A percentile compares a stretch with the other conserved stretches of the same genome.
phyloP scores from a whole-genome alignment of 2,329 filamentous ascomycete species.

The Rhynchosporium secalis region DNA sequence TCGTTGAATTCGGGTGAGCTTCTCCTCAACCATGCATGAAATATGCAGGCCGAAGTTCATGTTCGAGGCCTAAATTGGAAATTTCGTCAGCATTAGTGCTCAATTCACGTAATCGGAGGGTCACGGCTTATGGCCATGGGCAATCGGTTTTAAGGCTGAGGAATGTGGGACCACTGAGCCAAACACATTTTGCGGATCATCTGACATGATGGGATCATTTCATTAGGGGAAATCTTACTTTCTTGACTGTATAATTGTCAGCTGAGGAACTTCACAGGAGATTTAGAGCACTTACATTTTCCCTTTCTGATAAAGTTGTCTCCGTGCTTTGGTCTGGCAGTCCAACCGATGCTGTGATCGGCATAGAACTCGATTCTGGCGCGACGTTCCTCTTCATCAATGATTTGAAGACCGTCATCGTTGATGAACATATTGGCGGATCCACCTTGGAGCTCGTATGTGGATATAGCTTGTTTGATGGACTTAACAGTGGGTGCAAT shows the following conservation, averaged over 20 bases:
- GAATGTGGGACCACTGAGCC: conserved; percentile 14
- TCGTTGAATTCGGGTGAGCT: conserved; percentile 58
- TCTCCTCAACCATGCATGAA: conserved; percentile 70
- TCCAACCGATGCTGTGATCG: conserved; percentile 69
- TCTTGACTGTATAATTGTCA: conserved; percentile 40
- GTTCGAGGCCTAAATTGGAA: conserved; percentile 68
- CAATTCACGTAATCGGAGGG: not conserved
- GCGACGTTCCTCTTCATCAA: conserved; percentile 60
- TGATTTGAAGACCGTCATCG: conserved; percentile 71
- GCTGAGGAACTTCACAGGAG: conserved; percentile 6
- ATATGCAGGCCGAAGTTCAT: conserved; percentile 72
- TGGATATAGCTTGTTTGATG: conserved; percentile 74
- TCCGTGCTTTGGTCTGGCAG: conserved; percentile 63
- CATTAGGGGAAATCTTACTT: conserved; percentile 36
- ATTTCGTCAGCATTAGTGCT: conserved; percentile 30
- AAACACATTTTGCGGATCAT: conserved; percentile 11
- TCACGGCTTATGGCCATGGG: not conserved
- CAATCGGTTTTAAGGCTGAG: conserved; percentile 1
- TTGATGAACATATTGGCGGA: conserved; percentile 77
- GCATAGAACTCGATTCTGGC: conserved; percentile 68
- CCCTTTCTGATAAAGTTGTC: conserved; percentile 63
- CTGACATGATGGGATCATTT: not conserved
- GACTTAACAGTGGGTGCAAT: conserved; percentile 77
- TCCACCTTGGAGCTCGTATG: conserved; percentile 75
- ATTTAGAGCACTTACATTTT: conserved; percentile 45